phyloP scores from a whole-genome alignment of 2,329 filamentous ascomycete genomes.

The Lecanicillium sp. region DNA sequence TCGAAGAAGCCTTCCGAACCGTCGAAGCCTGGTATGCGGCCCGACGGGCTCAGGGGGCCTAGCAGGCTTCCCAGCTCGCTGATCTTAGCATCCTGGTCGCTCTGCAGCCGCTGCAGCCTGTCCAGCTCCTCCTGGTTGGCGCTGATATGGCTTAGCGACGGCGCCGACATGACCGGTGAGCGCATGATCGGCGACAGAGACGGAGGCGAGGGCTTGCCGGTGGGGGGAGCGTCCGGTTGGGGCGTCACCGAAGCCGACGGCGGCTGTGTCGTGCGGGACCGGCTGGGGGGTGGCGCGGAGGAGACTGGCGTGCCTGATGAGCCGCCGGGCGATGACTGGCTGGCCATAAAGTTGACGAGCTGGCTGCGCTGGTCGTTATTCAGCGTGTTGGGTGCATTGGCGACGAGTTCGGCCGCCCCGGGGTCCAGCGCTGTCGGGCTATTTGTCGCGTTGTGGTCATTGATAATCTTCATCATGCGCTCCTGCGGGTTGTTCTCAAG shows the following conservation, averaged over 20 bases:
- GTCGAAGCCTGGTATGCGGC: slow-evolving; percentile 66
- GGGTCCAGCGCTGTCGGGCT: slow-evolving; percentile 45
- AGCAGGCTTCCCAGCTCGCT: slow-evolving; percentile 68
- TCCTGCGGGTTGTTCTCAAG: slow-evolving; percentile 53
- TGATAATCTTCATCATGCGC: slow-evolving; percentile 60
- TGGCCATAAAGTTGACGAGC: slow-evolving; percentile 55
- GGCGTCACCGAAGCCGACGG: slow-evolving; percentile 17
- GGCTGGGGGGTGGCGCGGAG: slow-evolving; percentile 16
- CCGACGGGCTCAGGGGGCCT: slow-evolving; percentile 73
- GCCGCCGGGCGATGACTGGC: slow-evolving; percentile 27
- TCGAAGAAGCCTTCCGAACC: slow-evolving; percentile 30
- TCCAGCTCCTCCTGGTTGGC: slow-evolving; percentile 72
- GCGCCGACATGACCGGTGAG: slow-evolving; percentile 35
- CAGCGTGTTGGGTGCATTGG: slow-evolving; percentile 48
- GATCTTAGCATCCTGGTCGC: slow-evolving; percentile 71
- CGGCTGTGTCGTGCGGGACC: slow-evolving; percentile 17
- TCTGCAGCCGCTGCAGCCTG: slow-evolving; percentile 69
- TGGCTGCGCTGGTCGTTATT: slow-evolving; percentile 52
- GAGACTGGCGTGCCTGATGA: slow-evolving; percentile 16
- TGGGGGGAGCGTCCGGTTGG: slow-evolving; percentile 18
- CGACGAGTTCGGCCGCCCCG: slow-evolving; percentile 44
- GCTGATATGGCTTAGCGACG: slow-evolving; percentile 56
- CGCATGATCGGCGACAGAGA: slow-evolving; percentile 47
- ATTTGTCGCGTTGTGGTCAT: slow-evolving; percentile 54
- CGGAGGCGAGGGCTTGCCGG: slow-evolving; percentile 23